phyloP scores from a whole-genome alignment of 106 monocot genomes.

The Vanilla planifolia region DNA sequence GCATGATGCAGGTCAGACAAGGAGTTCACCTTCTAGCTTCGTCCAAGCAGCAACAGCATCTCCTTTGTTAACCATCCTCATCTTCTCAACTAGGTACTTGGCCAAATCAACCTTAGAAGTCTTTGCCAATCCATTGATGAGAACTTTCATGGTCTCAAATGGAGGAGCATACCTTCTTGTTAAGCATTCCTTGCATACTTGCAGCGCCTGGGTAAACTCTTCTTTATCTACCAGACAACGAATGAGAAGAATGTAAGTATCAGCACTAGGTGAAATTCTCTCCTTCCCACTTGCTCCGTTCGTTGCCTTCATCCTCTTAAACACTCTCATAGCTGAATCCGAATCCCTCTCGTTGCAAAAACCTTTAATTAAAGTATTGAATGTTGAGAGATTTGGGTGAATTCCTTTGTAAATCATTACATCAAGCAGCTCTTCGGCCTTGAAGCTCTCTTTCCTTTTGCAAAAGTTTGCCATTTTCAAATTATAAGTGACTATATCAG shows the following conservation, averaged over 20 bases:
- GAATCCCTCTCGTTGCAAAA: conserved; percentile 44
- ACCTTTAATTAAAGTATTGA: conserved; percentile 38
- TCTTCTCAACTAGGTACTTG: conserved; percentile 17
- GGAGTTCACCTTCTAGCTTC: conserved; percentile 42
- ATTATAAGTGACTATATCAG: conserved; percentile 45
- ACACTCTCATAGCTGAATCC: conserved; percentile 28
- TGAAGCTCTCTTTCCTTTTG: conserved; percentile 17
- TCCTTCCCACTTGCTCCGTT: conserved; percentile 23
- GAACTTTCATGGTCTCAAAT: conserved; percentile 34
- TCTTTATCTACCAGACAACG: conserved; percentile 42
- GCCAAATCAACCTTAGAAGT: conserved; percentile 25
- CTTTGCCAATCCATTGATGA: conserved; percentile 31
- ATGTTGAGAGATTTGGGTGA: conserved; percentile 31
- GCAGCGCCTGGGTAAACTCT: conserved; percentile 21
- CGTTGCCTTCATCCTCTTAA: conserved; percentile 37
- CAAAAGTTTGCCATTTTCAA: conserved; percentile 31
- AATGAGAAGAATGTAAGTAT: conserved; percentile 32
- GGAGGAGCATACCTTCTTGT: conserved; percentile 28
- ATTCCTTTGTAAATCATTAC: conserved; percentile 42
- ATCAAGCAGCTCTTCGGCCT: conserved; percentile 43
- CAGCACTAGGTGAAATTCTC: conserved; percentile 23
- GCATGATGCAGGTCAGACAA: conserved; percentile 18
- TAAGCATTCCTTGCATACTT: conserved; percentile 44
- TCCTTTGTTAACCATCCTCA: conserved; percentile 31
- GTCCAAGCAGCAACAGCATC: conserved; percentile 45